Base-by-base conservation (phyloP, 345 rosid genomes). In the Lagerstroemia speciosa region DNA sequence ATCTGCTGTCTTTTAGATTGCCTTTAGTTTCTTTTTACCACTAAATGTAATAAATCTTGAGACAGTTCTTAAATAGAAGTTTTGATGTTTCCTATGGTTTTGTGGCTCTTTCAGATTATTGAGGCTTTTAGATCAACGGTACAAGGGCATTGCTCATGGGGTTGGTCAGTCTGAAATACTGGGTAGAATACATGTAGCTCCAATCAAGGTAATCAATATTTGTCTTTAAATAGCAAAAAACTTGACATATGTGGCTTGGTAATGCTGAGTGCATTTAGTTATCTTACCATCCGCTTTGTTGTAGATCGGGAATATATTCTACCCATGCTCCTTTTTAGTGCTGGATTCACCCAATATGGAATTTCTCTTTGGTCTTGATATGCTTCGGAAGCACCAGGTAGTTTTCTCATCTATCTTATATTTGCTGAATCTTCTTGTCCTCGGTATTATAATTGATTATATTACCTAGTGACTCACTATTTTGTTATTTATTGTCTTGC, bases 371-470 rank as follows among this genome's bases (percentile, higher is more conserved):
- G 99, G 99, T 70, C 88, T 94, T 69, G 99, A 94, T 85, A 94
- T 94, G 99, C 98, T 94, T 26, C 93, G 98, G 66, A 94, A 94
- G 89, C 99, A 94, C 83, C 99, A 94, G 93, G 99, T 94, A 81
- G 22, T 67, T 57, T 75, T 67, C 29, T 69, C 66, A 62, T 31
- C 45, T 60, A 45, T 19, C 70, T 19, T 31, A 26, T 43, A 41
- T 29, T 29, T 62, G 12, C 26, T 8, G 34, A 58, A 29, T 6
- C 26, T 30, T 37, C 11, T 68, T 37, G 29, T 53, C 53, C 60
- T 12, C 29, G 10, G n/a, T 29, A 38, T 32, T 27, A 15, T 46
- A 26, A 14, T 32, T 48, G 38, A 45, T 46, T 24, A 29, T 7
- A 45, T 53, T 53, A 30, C 60, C 55, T 40, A 16, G 1, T 19